Conservation (phyloP, 805 yeast genomes). For the Kluyveromyces siamensis region DNA sequence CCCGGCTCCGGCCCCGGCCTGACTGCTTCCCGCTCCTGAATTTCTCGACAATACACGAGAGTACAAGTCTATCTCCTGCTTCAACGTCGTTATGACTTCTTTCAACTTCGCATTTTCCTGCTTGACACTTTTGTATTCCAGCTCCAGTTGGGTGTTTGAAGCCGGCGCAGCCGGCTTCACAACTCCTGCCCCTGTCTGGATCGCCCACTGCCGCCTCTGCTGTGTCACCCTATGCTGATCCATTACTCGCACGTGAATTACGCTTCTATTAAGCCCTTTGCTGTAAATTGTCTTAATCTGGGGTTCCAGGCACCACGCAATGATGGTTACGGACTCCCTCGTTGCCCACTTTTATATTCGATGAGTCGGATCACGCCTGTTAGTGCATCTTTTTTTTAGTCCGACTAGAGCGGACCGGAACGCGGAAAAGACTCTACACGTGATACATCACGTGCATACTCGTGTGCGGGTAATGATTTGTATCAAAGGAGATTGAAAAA, state of each 20-base stretch:
- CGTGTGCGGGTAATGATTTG: background rate
- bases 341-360: background rate
- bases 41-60: slow-evolving; percentile 8
- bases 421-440: background rate
- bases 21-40: background rate
- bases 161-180: background rate
- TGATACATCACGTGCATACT: background rate
- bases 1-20: slow-evolving; percentile 3
- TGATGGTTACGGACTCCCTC: too few species aligned
- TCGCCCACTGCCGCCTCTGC: slow-evolving; percentile 1
- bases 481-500: too few species aligned
- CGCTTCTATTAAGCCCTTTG: background rate
- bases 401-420: background rate
- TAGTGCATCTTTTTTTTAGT: background rate
- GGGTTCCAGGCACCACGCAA: too few species aligned
- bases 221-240: slow-evolving; percentile 1
- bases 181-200: slow-evolving; percentile 4
- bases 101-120: slow-evolving; percentile 21
- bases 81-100: slow-evolving; percentile 15
- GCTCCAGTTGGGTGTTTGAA: slow-evolving; percentile 12
- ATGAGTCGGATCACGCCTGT: background rate
- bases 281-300: too few species aligned
- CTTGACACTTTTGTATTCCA: slow-evolving; percentile 17
- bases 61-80: slow-evolving; percentile 19
- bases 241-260: background rate